These are phyloP conservation scores for Botrytis aclada DNA, from an alignment of 2,329 filamentous ascomycete species.

Conservation along the genomic window DNA sequence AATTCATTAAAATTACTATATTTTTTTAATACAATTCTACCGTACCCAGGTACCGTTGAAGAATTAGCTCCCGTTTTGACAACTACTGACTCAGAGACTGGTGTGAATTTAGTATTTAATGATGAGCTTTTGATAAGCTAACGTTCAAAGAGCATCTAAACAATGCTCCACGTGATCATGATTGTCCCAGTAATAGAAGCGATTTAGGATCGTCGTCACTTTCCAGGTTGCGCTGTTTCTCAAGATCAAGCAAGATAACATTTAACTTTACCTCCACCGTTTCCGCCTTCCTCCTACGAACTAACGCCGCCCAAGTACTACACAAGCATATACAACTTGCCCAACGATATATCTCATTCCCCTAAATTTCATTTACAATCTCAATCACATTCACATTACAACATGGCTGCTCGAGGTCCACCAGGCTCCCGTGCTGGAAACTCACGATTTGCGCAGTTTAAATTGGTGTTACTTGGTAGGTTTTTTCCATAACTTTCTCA, in stretches of 20 bases:
- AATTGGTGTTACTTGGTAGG: slow-evolving; percentile 93
- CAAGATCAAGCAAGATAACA: slow-evolving; percentile 18
- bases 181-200: slow-evolving; percentile 12
- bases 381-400: slow-evolving; percentile 33
- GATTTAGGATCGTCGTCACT: slow-evolving; percentile 19
- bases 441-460: slow-evolving; percentile 97
- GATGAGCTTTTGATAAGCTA: neutral
- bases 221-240: slow-evolving; percentile 17
- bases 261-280: slow-evolving; percentile 7
- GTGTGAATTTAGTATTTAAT: neutral
- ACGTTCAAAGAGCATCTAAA: slow-evolving; percentile 1
- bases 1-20: neutral
- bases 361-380: slow-evolving; percentile 20
- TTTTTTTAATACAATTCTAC: neutral
- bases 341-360: neutral
- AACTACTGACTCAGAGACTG: neutral
- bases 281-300: neutral
- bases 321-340: neutral
- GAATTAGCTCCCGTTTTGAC: neutral
- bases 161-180: slow-evolving; percentile 15
- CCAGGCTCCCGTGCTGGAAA: slow-evolving; percentile 61
- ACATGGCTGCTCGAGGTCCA: slow-evolving; percentile 81
- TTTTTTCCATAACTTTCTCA: slow-evolving; percentile 20
- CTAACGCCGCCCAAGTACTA: neutral
- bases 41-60: neutral